Evolutionary conservation across 2,329 filamentous ascomycete genomes (phyloP).

Genomic region (Ustilaginoidea virens): DNA sequence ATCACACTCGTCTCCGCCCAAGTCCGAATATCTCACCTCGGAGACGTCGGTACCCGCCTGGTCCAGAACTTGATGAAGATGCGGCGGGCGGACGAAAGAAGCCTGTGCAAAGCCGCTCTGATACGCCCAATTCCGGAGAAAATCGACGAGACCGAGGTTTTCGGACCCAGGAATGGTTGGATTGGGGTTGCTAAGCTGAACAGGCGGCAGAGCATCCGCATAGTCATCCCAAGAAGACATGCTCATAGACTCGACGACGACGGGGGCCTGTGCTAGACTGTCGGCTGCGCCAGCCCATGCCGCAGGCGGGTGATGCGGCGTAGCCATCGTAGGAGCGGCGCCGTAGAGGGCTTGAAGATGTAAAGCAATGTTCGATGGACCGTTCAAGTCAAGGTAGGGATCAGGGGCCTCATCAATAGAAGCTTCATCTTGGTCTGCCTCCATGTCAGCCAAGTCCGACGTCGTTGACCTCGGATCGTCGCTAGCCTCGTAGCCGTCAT

Average conservation of each 20-base stretch:
- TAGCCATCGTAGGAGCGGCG: constrained; percentile 1
- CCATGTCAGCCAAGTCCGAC: too few species aligned
- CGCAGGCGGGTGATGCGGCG: neutral
- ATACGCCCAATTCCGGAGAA: constrained; percentile 33
- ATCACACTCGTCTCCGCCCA: constrained; percentile 40
- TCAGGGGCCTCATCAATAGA: constrained; percentile 1
- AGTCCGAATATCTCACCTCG: constrained; percentile 24
- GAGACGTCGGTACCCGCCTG: constrained; percentile 10
- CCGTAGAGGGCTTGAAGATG: constrained; percentile 1
- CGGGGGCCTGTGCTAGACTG: too few species aligned
- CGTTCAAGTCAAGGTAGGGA: constrained; percentile 1
- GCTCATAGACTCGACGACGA: too few species aligned
- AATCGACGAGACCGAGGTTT: constrained; percentile 34
- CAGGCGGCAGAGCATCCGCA: constrained; percentile 5
- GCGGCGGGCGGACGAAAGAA: constrained; percentile 12
- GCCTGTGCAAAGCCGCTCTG: constrained; percentile 13
- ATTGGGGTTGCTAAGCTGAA: constrained; percentile 17
- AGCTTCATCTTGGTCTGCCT: constrained; percentile 5
- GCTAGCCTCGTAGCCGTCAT: neutral
- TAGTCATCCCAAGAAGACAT: too few species aligned
- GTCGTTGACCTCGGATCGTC: constrained; percentile 1
- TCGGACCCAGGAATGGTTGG: constrained; percentile 26
- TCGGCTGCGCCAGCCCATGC: too few species aligned
- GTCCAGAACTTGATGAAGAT: constrained; percentile 16
- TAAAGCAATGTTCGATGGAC: neutral